Base-by-base conservation (phyloP, 75 land plant species). In the Picea glauca region DNA sequence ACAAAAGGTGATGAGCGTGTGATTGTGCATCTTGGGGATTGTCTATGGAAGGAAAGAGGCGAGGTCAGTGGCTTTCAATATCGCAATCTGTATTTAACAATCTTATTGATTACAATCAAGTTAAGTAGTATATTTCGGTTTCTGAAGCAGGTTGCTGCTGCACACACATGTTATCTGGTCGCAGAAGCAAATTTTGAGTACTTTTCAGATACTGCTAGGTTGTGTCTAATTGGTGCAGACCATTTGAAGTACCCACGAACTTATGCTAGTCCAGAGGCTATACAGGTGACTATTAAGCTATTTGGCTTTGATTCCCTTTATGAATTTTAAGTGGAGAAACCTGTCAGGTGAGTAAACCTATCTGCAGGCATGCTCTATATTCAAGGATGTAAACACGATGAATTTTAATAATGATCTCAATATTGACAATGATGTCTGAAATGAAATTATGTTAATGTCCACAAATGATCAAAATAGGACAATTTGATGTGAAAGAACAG, bases 211-310 rank as follows among this genome's bases (percentile, higher is more conserved):
- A 89, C 77, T 74, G 88, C 99, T 38, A 91, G 98, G 78, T 76
- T 97, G 60, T 97, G 99, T 81, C 93, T 97, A 62, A 78, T 97
- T 81, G 99, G 99, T 82, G 92, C 98, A 77, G 97, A 97, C 78
- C 99, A 97, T 83, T 90, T 68, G 88, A 97, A 91, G 70, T 87
- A 70, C 58, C 99, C 98, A 30, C 85, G 99, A 38, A 94, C 99
- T 35, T 97, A 81, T 86, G 92, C 91, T 68, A 89, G 88, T 79
- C 90, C 98, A 21, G 91, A 91, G 46, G 98, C 99, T 61, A 97
- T 97, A 75, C 99, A 97, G 99, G 99, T 91, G 40, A 38, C 3
- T 80, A 57, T 33, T 20, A 12, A 60, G 6, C 60, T 62, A 40
- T 57, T 74, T 35, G 40, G 26, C 50, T 43, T 74, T 46, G 58